These are phyloP conservation scores for Nothophytophthora sp. DNA, from an alignment of 352 stramenopile species.

Conservation along the genomic window DNA sequence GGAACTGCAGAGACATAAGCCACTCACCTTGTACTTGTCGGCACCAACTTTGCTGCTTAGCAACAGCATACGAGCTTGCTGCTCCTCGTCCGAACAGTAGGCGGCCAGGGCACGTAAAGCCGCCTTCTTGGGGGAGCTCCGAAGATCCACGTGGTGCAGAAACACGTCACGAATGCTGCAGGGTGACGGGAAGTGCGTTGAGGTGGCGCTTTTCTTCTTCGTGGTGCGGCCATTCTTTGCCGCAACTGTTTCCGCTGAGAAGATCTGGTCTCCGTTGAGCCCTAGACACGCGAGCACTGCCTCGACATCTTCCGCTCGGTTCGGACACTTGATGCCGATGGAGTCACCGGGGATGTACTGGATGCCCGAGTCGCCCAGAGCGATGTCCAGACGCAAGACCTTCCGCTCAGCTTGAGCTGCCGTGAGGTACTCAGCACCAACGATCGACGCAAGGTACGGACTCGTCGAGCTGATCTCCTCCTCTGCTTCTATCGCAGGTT, in stretches of 20 bases:
- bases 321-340: conserved; percentile 86
- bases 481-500: conserved; percentile 7
- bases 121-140: conserved; percentile 77
- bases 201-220: conserved; percentile 33
- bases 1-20: no score
- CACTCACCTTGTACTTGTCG: conserved; percentile 63
- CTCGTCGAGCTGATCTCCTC: conserved; percentile 45
- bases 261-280: conserved; percentile 31
- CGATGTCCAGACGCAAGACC: conserved; percentile 56
- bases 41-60: conserved; percentile 72
- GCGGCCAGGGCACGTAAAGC: conserved; percentile 59
- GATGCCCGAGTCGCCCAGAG: conserved; percentile 47
- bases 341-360: conserved; percentile 83
- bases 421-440: conserved; percentile 54
- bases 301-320: conserved; percentile 63
- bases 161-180: conserved; percentile 82
- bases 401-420: conserved; percentile 46
- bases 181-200: conserved; percentile 44
- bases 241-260: conserved; percentile 37
- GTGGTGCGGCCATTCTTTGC: conserved; percentile 22
- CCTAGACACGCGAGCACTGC: conserved; percentile 60
- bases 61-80: conserved; percentile 60
- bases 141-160: conserved; percentile 82
- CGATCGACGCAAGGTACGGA: conserved; percentile 49
- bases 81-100: conserved; percentile 65